Evolutionary conservation across 371 early-diverging fungal genomes (phyloP).

Genomic region (Apophysomyces trapeziformis): DNA sequence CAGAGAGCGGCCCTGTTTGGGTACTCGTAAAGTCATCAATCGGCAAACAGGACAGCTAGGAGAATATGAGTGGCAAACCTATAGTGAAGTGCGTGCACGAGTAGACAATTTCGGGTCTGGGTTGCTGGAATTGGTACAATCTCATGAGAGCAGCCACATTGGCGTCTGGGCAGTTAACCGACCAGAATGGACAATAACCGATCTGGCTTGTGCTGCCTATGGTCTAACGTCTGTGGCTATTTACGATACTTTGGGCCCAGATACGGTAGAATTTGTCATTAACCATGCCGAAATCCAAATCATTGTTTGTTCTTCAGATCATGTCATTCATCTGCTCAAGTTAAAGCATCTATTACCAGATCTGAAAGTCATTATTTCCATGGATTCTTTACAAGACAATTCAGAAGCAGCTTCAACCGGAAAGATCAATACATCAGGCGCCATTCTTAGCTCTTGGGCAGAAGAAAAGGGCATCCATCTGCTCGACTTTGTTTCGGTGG

Average conservation of each 20-base stretch:
- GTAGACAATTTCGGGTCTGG: slow-evolving; percentile 77
- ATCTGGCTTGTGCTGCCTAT: slow-evolving; percentile 62
- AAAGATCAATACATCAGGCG: neutral
- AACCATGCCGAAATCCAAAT: slow-evolving; percentile 77
- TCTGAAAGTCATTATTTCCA: slow-evolving; percentile 78
- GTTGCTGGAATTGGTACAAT: slow-evolving; percentile 52
- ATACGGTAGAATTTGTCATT: slow-evolving; percentile 69
- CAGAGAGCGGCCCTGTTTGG: slow-evolving; percentile 55
- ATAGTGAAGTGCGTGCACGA: slow-evolving; percentile 67
- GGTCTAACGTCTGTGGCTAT: slow-evolving; percentile 84
- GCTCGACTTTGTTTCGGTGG: slow-evolving; percentile 66
- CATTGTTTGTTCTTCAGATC: slow-evolving; percentile 73
- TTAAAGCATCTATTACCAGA: slow-evolving; percentile 54
- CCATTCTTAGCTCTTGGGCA: slow-evolving; percentile 54
- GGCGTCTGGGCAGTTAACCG: slow-evolving; percentile 86
- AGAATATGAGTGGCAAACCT: slow-evolving; percentile 81
- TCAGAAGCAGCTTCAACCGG: slow-evolving; percentile 16
- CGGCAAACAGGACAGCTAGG: slow-evolving; percentile 60
- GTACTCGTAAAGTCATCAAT: slow-evolving; percentile 55
- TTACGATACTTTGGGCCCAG: slow-evolving; percentile 95
- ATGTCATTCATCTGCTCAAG: slow-evolving; percentile 66
- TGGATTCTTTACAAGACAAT: slow-evolving; percentile 66
- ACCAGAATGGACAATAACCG: slow-evolving; percentile 92
- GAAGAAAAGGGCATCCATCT: slow-evolving; percentile 52
- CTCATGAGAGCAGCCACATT: slow-evolving; percentile 44